These are phyloP conservation scores for Paramecium octaurelia DNA, from an alignment of 73 alveolate species.

Conservation along the genomic window DNA sequence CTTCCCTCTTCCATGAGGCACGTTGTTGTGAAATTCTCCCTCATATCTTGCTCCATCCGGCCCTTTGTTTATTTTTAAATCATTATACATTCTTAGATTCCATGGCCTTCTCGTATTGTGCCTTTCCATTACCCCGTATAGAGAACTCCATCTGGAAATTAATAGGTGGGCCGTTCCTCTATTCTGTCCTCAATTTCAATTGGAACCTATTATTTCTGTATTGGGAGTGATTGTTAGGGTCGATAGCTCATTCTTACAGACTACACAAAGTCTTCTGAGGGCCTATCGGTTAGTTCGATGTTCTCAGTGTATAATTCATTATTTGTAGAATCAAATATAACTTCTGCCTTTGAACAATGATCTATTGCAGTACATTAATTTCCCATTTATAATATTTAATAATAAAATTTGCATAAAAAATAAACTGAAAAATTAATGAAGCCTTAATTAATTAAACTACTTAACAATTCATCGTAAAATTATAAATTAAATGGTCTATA, in stretches of 20 bases:
- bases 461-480: neutral
- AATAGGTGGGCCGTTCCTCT: slow-evolving; percentile 42
- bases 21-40: slow-evolving; percentile 58
- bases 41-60: slow-evolving; percentile 66
- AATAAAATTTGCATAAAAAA: neutral
- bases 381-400: neutral
- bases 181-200: slow-evolving; percentile 28
- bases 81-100: neutral
- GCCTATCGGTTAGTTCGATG: slow-evolving; percentile 15
- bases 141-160: neutral
- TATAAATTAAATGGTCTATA: neutral
- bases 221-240: neutral
- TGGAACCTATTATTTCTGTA: neutral
- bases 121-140: slow-evolving; percentile 45
- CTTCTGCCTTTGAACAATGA: slow-evolving; percentile 43
- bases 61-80: neutral
- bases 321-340: neutral
- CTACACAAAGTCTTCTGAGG: slow-evolving; percentile 30
- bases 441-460: neutral
- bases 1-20: slow-evolving; percentile 65
- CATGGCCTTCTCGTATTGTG: slow-evolving; percentile 1
- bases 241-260: neutral
- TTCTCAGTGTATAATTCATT: neutral
- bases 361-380: slow-evolving; percentile 42
- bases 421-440: neutral